Percentiles rank a stretch among this genome's conserved stretches.
phyloP scores from a whole-genome alignment of 345 rosid species.

The Hibiscus syriacus region DNA sequence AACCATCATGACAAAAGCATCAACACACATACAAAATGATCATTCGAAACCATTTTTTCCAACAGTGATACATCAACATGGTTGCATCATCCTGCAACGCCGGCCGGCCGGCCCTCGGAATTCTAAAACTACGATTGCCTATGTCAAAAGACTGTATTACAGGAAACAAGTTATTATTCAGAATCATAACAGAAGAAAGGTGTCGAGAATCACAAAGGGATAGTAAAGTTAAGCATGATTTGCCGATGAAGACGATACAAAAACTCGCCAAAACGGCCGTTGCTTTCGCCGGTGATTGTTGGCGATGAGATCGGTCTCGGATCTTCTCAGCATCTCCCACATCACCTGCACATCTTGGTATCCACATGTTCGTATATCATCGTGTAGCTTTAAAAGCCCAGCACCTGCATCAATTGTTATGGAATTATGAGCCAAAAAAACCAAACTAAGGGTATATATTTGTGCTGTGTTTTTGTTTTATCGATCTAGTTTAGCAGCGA shows the following conservation, averaged over 20 bases:
- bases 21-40: no score
- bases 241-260: constrained; percentile 46
- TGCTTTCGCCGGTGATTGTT: constrained; percentile 33
- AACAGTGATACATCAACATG: constrained; percentile 8
- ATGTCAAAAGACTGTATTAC: constrained; percentile 11
- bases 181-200: no score
- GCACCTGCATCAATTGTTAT: constrained; percentile 21
- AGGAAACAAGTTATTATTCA: no score
- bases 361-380: constrained; percentile 58
- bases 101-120: background rate
- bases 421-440: background rate
- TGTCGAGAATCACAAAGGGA: background rate
- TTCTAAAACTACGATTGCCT: constrained; percentile 14
- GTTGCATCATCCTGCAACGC: constrained; percentile 24
- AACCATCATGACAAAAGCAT: no score
- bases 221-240: constrained; percentile 19
- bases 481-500: no score
- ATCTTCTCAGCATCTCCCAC: constrained; percentile 64
- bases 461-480: no score
- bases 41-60: background rate
- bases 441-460: background rate
- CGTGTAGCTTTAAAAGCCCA: constrained; percentile 53
- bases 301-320: constrained; percentile 32
- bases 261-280: constrained; percentile 48
- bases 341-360: constrained; percentile 64